Percentiles rank a stretch among this genome's conserved stretches.
These are phyloP conservation scores for Leccinum broughii DNA, from an alignment of 768 basidiomycete genomes.

Conservation along the genomic window DNA sequence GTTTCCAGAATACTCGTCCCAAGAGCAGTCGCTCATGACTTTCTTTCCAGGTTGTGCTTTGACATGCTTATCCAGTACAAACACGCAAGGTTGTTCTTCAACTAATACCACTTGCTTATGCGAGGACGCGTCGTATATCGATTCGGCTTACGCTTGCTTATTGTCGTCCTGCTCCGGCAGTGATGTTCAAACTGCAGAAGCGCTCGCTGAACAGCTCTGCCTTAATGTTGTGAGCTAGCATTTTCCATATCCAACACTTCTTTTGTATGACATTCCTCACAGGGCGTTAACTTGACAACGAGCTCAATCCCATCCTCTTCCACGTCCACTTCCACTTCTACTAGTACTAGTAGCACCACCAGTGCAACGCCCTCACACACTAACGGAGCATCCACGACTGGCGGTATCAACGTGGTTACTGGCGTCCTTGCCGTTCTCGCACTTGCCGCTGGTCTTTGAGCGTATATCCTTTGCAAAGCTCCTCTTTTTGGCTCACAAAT, in stretches of 20 bases:
- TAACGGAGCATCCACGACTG: conserved; percentile 7
- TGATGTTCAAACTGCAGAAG: conserved; percentile 48
- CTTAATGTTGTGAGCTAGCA: conserved; percentile 45
- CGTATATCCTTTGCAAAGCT: background rate
- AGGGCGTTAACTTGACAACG: conserved; percentile 56
- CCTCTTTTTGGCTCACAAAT: background rate
- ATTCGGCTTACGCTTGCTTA: conserved; percentile 50
- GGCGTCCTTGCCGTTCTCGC: conserved; percentile 13
- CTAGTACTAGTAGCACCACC: background rate
- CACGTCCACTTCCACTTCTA: background rate
- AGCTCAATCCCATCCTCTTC: conserved; percentile 16
- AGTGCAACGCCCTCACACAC: background rate
- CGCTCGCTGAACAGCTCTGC: conserved; percentile 45
- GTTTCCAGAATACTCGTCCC: conserved; percentile 7
- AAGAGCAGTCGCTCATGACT: background rate
- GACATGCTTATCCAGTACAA: conserved; percentile 46
- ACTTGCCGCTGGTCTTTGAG: conserved; percentile 17
- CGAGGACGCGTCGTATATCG: conserved; percentile 46
- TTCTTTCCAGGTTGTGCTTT: conserved; percentile 48
- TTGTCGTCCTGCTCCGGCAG: conserved; percentile 41
- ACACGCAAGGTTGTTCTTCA: conserved; percentile 44
- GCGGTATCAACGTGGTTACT: conserved; percentile 11
- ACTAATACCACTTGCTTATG: conserved; percentile 64
- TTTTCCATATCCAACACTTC: background rate
- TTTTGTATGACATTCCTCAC: conserved; percentile 1